Evolutionary conservation across 768 basidiomycete genomes (phyloP).

Genomic region (Grammothele lineata): DNA sequence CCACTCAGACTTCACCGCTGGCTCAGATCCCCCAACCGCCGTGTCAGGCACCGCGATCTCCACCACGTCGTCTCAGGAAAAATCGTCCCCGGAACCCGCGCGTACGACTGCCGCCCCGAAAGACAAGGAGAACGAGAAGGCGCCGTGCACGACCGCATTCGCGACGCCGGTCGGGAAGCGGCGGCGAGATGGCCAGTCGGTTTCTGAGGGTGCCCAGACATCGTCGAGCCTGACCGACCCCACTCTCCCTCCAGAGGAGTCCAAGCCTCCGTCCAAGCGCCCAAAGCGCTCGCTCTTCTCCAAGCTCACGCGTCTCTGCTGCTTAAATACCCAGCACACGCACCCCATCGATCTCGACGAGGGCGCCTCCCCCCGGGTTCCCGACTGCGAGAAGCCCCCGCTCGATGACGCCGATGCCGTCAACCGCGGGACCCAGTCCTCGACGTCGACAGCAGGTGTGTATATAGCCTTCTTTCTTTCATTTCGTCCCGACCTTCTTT

Average conservation of each 20-base stretch:
- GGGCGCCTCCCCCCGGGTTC: constrained; percentile 28
- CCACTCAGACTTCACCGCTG: constrained; percentile 8
- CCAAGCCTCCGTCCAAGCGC: constrained; percentile 27
- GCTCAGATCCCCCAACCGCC: constrained; percentile 6
- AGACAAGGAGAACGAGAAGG: constrained; percentile 28
- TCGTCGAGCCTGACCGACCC: constrained; percentile 24
- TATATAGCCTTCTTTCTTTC: too few relatives aligned
- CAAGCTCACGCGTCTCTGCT: constrained; percentile 55
- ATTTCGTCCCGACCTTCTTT: constrained; percentile 8
- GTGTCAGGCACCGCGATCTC: constrained; percentile 12
- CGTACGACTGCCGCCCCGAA: too few relatives aligned
- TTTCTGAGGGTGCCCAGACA: constrained; percentile 29
- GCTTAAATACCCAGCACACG: constrained; percentile 46
- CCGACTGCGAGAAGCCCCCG: constrained; percentile 22
- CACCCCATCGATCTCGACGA: constrained; percentile 41
- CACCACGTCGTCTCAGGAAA: constrained; percentile 3
- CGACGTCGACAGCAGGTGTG: constrained; percentile 21
- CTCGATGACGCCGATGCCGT: constrained; percentile 13
- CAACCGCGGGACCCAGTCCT: constrained; percentile 18
- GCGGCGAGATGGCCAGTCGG: constrained; percentile 18
- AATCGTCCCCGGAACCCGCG: constrained; percentile 1
- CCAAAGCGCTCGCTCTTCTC: constrained; percentile 52
- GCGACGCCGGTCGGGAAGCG: constrained; percentile 35
- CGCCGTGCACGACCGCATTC: constrained; percentile 32
- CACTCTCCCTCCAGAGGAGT: constrained; percentile 8